Percentiles rank a stretch among this genome's conserved stretches.
Evolutionary conservation across 75 land plant genomes (phyloP).

Genomic region (Pseudotsuga menziesii): DNA sequence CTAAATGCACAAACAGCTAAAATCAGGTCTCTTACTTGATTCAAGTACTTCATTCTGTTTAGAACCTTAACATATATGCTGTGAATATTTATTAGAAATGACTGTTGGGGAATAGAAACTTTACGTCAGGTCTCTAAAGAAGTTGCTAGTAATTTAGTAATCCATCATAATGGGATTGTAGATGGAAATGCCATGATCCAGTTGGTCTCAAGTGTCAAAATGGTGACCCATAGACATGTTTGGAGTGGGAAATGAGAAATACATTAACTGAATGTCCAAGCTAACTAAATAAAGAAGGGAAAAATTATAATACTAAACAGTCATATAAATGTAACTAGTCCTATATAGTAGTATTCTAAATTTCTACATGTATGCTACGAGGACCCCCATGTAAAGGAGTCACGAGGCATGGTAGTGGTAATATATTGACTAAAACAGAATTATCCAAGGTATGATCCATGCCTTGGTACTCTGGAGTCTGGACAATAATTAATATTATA

Average conservation of each 20-base stretch:
- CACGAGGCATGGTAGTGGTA: background rate
- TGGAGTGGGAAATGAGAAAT: background rate
- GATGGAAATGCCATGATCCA: background rate
- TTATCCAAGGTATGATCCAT: too few species aligned
- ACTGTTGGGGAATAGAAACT: background rate
- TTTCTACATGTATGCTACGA: background rate
- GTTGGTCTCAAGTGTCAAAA: background rate
- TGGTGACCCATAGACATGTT: background rate
- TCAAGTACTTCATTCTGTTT: background rate
- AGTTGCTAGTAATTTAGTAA: too few species aligned
- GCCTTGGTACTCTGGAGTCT: too few species aligned
- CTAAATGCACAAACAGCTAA: background rate
- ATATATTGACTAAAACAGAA: too few species aligned
- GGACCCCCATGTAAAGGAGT: background rate
- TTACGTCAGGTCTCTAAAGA: background rate
- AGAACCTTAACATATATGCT: background rate
- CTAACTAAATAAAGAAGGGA: too few species aligned
- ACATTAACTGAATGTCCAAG: too few species aligned
- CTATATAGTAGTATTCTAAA: too few species aligned
- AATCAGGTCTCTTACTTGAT: background rate
- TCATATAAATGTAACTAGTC: too few species aligned
- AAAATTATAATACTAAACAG: too few species aligned
- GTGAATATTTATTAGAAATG: background rate
- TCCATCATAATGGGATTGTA: too few species aligned
- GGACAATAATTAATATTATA: too few species aligned